These are phyloP conservation scores for Xerocomus amazonicus DNA, from an alignment of 1,284 basidiomycete genomes.

Conservation along the genomic window DNA sequence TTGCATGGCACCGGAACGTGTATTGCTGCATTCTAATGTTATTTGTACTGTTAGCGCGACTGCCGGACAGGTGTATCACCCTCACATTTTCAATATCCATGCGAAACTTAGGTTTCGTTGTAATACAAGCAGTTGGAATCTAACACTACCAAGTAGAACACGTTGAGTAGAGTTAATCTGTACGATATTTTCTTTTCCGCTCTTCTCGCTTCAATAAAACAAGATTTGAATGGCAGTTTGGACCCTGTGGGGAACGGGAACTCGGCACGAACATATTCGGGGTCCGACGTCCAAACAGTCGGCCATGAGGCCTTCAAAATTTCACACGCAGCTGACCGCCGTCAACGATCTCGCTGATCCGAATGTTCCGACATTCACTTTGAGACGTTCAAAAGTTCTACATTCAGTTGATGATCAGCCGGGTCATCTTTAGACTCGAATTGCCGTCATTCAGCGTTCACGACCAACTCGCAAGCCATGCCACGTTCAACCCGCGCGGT, in stretches of 20 bases:
- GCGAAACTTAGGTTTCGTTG: constrained; percentile 7
- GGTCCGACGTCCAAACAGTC: neutral
- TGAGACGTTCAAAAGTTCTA: neutral
- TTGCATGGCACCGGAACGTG: constrained; percentile 21
- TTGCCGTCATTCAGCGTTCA: no score
- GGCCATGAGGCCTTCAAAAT: neutral
- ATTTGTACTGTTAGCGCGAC: constrained; percentile 10
- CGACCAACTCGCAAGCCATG: no score
- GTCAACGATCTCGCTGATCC: neutral
- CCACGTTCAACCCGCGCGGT: no score
- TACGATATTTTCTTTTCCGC: neutral
- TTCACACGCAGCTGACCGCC: neutral
- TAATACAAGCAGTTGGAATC: constrained; percentile 5
- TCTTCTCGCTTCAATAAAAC: neutral
- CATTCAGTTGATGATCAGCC: no score
- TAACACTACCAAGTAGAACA: neutral
- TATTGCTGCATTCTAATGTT: constrained; percentile 6
- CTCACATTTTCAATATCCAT: neutral
- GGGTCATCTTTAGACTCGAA: no score
- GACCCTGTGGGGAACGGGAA: neutral
- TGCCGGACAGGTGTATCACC: constrained; percentile 9
- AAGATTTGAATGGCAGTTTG: neutral
- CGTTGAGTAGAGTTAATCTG: neutral
- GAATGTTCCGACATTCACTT: neutral
- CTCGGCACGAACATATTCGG: neutral